Evolutionary conservation across 2,329 filamentous ascomycete species (phyloP), one percentile per base, ranked within the genome.

Genomic region (Dryadomyces quercus-mongolicae): DNA sequence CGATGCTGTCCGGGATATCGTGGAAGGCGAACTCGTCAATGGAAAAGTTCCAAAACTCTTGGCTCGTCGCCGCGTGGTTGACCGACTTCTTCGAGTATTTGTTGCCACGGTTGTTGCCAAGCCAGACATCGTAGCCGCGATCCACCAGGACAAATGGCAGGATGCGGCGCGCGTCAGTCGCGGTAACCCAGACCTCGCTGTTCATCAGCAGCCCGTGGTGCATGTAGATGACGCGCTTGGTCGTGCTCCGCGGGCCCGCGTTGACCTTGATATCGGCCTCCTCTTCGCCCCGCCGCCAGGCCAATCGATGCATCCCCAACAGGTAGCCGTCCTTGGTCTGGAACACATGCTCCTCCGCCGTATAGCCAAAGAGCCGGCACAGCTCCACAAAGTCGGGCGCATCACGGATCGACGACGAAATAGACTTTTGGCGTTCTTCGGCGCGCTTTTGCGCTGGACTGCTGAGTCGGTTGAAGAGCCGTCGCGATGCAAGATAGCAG

Each of bases 201-300:
- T 96, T 97, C 93, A 98, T 98, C 65, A 98, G 79, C 55, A 98
- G 77, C 9, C 92, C 93, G 68, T 98, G 93, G 65, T 98, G 93
- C 59, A 98, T 74, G 67, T 97, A 98, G 7, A 93, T 84, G 50
- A 97, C 88, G 61, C 84, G 86, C 72, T 96, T 96, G 68, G 78
- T 78, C 31, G 86, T 62, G 62, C 84, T 84, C 40, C 77, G 75
- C 1, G 76, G 75, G 0, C 86, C 86, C 51, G 75, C 73, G 65
- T 96, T 96, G 62, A 95, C 86, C 59, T 81, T 80, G 53, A 76
- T 71, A n/a, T 82, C 25, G 4, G 25, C 25, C 25, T 31, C 80
- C 65, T 93, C 87, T 66, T 95, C 89, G 12, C 88, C 89, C 62
- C 82, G 86, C 56, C 78, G 81, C 80, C 86, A 94, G 20, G 87